Base-by-base conservation (phyloP, 441 rosid species). In the Isatis lusitanica region DNA sequence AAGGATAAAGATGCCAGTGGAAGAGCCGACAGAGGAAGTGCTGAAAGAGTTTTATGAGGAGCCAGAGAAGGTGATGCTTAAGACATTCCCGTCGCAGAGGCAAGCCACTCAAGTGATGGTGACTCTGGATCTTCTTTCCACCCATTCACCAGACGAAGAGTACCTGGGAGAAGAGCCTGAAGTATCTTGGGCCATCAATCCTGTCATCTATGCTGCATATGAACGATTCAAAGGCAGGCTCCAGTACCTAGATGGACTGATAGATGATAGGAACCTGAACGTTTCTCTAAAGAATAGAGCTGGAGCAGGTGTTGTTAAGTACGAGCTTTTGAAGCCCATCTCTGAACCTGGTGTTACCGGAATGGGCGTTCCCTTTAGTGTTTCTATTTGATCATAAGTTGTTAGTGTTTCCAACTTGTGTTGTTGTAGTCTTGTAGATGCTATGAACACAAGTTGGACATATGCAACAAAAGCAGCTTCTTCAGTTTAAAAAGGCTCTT, bases 101-200 rank as follows among this genome's bases (percentile, higher is more conserved):
- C 97, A 92, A 51, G 91, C 97, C 0, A 78, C 88, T 0, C 42
- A 7, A 56, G 87, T 83, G 6, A 87, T 89, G 92, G 84, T 86
- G 0, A 47, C 84, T 9, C 57, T 86, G 31, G 85, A 83, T 56
- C 85, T 85, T 35, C 39, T 92, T 10, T 88, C 96, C 0, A 80
- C 68, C 6, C 97, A 90, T 78, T 82, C 91, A 5, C 85, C 86
- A 0, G 96, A 92, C 15, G 94, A 92, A 77, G 96, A 92, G 80
- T 92, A 90, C 40, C 7, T 92, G 0, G 97, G 96, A 3, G 80
- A 90, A 36, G 4, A 44, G 0, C 50, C 76, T 4, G 92, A 88
- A 70, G 57, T 83, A 13, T 63, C 87, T 1, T 92, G 94, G 96
- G 57, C 26, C 0, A 76, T 78, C 6, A 83, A 90, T 0, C 82